A percentile compares a stretch with the other conserved stretches of the same genome.
Evolutionary conservation across 805 yeast genomes (phyloP).

Genomic region (Nakazawaea ishiwadae): DNA sequence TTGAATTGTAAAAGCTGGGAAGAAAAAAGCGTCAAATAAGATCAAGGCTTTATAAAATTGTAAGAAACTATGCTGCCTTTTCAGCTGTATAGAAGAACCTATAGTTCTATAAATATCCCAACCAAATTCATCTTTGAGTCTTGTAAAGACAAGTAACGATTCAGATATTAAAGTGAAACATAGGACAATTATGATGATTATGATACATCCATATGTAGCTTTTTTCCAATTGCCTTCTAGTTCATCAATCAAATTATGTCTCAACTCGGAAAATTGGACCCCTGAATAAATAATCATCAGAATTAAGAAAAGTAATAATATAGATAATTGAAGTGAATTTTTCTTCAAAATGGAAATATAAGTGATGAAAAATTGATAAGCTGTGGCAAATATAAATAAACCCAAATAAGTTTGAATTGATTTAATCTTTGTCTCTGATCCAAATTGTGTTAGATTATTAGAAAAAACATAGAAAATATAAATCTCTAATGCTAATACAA

Average conservation of each 20-base stretch:
- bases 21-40: conserved; percentile 31
- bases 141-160: conserved; percentile 20
- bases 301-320: conserved; percentile 30
- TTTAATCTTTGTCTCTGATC: conserved; percentile 19
- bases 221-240: not conserved
- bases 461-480: conserved; percentile 33
- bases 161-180: conserved; percentile 31
- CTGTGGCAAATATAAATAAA: conserved; percentile 37
- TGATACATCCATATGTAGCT: conserved; percentile 22
- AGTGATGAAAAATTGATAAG: conserved; percentile 35
- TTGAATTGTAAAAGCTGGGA: conserved; percentile 40
- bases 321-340: conserved; percentile 31
- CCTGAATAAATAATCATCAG: conserved; percentile 43
- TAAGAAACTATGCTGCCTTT: conserved; percentile 28
- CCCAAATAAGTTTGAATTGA: conserved; percentile 33
- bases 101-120: conserved; percentile 33
- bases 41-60: conserved; percentile 33
- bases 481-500: conserved; percentile 31
- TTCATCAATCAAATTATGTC: conserved; percentile 18
- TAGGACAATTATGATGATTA: conserved; percentile 32
- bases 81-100: conserved; percentile 31
- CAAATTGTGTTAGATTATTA: conserved; percentile 22
- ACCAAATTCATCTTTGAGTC: conserved; percentile 25
- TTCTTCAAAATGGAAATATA: conserved; percentile 29
- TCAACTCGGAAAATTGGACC: conserved; percentile 34